Conservation (phyloP, 768 basidiomycete species). For the Calocera viscosa region DNA sequence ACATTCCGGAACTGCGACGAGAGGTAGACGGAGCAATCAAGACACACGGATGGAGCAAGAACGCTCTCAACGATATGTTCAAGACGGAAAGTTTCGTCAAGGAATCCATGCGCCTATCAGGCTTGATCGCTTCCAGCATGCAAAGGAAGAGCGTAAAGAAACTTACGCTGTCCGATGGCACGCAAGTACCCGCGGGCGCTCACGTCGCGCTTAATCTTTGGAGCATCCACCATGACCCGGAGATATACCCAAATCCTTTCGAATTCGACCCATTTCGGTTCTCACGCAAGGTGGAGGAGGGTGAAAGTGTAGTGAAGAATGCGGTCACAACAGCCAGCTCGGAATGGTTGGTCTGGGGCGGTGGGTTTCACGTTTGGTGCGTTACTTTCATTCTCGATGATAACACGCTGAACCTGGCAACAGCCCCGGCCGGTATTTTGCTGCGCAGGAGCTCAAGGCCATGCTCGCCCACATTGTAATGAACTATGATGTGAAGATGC, state of each 20-base stretch:
- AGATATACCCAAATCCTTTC: conserved; percentile 27
- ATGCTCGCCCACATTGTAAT: conserved; percentile 34
- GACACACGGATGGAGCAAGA: conserved; percentile 6
- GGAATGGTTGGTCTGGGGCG: neutral
- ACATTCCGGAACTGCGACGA: neutral
- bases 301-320: neutral
- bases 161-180: conserved; percentile 33
- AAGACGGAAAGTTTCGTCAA: conserved; percentile 24
- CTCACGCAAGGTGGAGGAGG: neutral
- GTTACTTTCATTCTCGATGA: no score
- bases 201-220: conserved; percentile 24
- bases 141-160: neutral
- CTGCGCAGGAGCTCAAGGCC: conserved; percentile 35
- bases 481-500: conserved; percentile 35
- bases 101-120: neutral
- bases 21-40: neutral
- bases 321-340: neutral
- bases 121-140: neutral
- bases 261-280: conserved; percentile 17
- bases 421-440: conserved; percentile 38
- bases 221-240: conserved; percentile 31
- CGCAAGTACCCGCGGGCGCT: conserved; percentile 31
- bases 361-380: neutral
- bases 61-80: conserved; percentile 18
- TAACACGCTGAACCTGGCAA: no score